Evolutionary conservation across 768 basidiomycete species (phyloP).

Genomic region (Kwoniella pini): DNA sequence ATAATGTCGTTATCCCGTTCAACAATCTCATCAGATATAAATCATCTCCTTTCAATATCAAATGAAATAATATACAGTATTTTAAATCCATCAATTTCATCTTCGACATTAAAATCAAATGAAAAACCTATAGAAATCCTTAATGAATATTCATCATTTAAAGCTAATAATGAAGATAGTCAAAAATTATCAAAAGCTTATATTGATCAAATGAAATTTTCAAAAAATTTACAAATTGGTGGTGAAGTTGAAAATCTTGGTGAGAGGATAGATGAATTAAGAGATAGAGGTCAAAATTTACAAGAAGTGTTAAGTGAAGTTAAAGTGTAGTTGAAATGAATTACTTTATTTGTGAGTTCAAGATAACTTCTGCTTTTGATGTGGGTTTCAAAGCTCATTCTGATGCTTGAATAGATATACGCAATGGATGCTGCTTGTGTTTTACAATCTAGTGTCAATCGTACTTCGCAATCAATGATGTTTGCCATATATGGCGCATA

Average conservation of each 20-base stretch:
- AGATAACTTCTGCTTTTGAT: too few species aligned
- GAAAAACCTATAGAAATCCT: background rate
- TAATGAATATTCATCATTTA: background rate
- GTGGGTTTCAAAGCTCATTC: too few species aligned
- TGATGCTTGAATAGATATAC: too few species aligned
- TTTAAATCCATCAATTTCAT: background rate
- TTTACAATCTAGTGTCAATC: too few species aligned
- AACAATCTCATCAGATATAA: slow-evolving; percentile 10
- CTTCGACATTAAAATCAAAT: background rate
- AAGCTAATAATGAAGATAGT: slow-evolving; percentile 7
- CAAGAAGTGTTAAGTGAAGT: slow-evolving; percentile 21
- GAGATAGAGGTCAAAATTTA: slow-evolving; percentile 24
- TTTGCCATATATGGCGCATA: too few species aligned
- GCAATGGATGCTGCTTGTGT: too few species aligned
- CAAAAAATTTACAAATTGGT: background rate
- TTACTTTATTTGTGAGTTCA: background rate
- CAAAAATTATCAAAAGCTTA: slow-evolving; percentile 24
- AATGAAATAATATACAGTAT: background rate
- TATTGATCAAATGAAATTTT: slow-evolving; percentile 17
- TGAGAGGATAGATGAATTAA: slow-evolving; percentile 25
- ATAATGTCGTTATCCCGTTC: slow-evolving; percentile 5
- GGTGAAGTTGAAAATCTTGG: slow-evolving; percentile 25
- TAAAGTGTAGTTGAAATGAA: slow-evolving; percentile 11
- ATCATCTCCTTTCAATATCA: slow-evolving; percentile 5
- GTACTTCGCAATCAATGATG: too few species aligned